phyloP scores from a whole-genome alignment of 2,329 filamentous ascomycete genomes.

The Claviceps paspali region DNA sequence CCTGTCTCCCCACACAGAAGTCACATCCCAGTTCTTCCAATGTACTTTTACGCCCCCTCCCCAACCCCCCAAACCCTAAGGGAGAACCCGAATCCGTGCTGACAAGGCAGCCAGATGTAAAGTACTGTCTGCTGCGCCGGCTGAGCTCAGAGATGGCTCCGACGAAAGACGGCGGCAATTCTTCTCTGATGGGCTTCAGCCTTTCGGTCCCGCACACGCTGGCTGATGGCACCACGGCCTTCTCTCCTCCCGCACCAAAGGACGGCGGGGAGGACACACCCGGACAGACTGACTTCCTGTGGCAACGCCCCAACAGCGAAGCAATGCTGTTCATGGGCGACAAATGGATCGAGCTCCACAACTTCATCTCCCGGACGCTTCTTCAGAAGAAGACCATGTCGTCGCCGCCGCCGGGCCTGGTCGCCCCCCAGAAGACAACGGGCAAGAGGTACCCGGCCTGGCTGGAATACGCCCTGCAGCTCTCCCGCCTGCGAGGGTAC shows the following conservation, averaged over 20 bases:
- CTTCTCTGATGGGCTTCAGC: constrained; percentile 60
- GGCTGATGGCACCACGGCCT: constrained; percentile 43
- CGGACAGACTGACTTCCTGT: constrained; percentile 50
- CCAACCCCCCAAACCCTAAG: no score
- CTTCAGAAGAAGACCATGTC: constrained; percentile 22
- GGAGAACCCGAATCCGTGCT: no score
- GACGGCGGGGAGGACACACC: constrained; percentile 9
- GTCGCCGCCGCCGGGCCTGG: constrained; percentile 19
- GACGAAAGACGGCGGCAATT: constrained; percentile 28
- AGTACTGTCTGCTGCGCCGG: constrained; percentile 64
- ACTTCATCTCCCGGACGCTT: constrained; percentile 55
- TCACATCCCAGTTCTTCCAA: constrained; percentile 71
- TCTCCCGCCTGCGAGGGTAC: constrained; percentile 65
- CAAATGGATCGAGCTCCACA: constrained; percentile 76
- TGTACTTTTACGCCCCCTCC: no score
- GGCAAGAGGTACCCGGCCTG: constrained; percentile 57
- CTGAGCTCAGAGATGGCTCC: constrained; percentile 44
- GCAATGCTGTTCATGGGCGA: constrained; percentile 71
- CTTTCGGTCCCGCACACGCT: constrained; percentile 55
- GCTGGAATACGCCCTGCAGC: constrained; percentile 62
- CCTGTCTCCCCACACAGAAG: constrained; percentile 64
- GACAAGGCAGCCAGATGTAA: constrained; percentile 40
- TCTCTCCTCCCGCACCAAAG: constrained; percentile 28
- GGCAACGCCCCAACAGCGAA: constrained; percentile 72
- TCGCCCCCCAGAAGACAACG: constrained; percentile 43